phyloP scores from a whole-genome alignment of 306 rosid genomes.

The Cercis canadensis region DNA sequence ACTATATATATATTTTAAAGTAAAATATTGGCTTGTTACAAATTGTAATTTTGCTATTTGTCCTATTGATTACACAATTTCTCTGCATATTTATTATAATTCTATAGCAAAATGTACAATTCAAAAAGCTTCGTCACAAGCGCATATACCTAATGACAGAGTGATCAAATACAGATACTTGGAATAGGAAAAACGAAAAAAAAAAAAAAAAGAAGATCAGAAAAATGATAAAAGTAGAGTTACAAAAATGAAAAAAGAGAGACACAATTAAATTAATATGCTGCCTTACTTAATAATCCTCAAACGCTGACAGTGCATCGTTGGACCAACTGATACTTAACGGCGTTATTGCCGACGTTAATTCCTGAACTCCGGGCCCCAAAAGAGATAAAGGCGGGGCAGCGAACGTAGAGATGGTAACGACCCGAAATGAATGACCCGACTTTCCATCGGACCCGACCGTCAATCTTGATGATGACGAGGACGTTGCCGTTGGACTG shows the following conservation, averaged over 20 bases:
- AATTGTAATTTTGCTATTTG: conserved; percentile 49
- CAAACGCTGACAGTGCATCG: conserved; percentile 74
- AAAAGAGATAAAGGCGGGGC: conserved; percentile 68
- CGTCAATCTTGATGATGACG: conserved; percentile 58
- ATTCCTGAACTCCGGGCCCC: conserved; percentile 48
- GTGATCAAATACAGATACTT: conserved; percentile 4
- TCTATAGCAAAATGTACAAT: conserved; percentile 56
- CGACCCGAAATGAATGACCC: conserved; percentile 67
- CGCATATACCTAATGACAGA: conserved; percentile 8
- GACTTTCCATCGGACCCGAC: conserved; percentile 85
- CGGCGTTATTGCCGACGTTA: conserved; percentile 54
- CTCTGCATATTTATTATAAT: conserved; percentile 7
- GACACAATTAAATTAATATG: neutral
- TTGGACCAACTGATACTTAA: conserved; percentile 76
- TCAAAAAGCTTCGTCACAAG: conserved; percentile 2
- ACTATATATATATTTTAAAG: neutral
- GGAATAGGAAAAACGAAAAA: neutral
- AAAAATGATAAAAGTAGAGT: conserved; percentile 13
- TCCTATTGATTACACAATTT: neutral
- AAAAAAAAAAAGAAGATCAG: neutral
- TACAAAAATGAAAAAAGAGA: neutral
- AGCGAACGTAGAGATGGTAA: conserved; percentile 70
- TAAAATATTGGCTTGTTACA: conserved; percentile 19
- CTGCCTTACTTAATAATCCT: conserved; percentile 23
- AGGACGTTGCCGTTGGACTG: conserved; percentile 53